Evolutionary conservation across 495 filamentous ascomycete genomes (phyloP).

Genomic region (Aspergillus panamensis): DNA sequence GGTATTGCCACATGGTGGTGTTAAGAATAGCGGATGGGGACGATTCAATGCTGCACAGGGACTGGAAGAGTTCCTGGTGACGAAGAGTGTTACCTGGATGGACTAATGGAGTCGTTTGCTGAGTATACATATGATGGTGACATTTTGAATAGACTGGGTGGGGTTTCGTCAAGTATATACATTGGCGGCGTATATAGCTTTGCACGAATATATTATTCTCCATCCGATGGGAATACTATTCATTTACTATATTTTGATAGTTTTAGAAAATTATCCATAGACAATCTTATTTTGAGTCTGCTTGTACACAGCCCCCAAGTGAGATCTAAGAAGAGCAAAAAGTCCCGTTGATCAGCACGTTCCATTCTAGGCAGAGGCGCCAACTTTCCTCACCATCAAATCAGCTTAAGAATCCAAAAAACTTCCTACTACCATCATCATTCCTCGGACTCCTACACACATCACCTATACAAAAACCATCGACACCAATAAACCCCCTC

Average conservation of each 20-base stretch:
- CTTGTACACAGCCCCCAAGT: no score
- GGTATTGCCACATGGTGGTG: constrained; percentile 74
- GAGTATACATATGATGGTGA: background rate
- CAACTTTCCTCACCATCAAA: no score
- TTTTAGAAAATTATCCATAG: no score
- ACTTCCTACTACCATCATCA: background rate
- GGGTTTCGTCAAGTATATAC: background rate
- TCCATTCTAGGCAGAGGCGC: no score
- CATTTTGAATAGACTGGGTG: background rate
- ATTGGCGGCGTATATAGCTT: background rate
- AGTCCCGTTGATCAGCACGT: no score
- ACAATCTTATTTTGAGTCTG: no score
- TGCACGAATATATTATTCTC: background rate
- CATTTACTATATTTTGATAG: background rate
- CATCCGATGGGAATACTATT: background rate
- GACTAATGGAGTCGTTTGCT: constrained; percentile 20
- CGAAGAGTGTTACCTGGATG: constrained; percentile 79
- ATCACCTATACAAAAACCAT: background rate
- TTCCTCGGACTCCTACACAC: background rate
- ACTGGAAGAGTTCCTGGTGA: constrained; percentile 70
- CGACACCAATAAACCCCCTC: background rate
- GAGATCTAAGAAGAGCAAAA: no score
- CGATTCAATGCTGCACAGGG: constrained; percentile 55
- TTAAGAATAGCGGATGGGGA: constrained; percentile 81
- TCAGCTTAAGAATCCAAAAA: no score